A percentile compares a stretch with the other conserved stretches of the same genome.
Conservation (phyloP, 2,329 filamentous ascomycete genomes). For the Xylariaceae sp. region DNA sequence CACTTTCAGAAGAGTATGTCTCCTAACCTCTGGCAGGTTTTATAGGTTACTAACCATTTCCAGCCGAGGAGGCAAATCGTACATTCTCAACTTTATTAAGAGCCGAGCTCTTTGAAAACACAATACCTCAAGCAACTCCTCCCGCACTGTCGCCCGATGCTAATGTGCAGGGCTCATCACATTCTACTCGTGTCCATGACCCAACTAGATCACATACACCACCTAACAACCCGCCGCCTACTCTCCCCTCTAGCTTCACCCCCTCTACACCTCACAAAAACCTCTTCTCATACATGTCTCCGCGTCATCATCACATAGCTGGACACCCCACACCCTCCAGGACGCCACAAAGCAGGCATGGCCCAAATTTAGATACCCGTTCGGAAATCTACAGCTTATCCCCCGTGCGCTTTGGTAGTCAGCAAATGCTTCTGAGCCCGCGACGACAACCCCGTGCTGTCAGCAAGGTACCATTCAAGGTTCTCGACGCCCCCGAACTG, state of each 20-base stretch:
- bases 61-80: conserved; percentile 88
- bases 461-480: conserved; percentile 96
- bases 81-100: conserved; percentile 87
- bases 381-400: conserved; percentile 96
- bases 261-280: conserved; percentile 98
- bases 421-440: conserved; percentile 88
- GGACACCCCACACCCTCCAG: conserved; percentile 86
- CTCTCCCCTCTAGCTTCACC: conserved; percentile 72
- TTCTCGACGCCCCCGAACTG: conserved; percentile 91
- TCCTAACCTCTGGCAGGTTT: background rate
- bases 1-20: conserved; percentile 87
- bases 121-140: conserved; percentile 77
- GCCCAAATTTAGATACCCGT: conserved; percentile 81
- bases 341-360: conserved; percentile 84
- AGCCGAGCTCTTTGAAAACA: conserved; percentile 87
- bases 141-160: conserved; percentile 61
- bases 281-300: conserved; percentile 86
- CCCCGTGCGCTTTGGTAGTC: conserved; percentile 87
- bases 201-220: conserved; percentile 77
- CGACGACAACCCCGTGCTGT: conserved; percentile 85
- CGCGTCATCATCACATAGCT: conserved; percentile 64
- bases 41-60: conserved; percentile 22
- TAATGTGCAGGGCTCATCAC: conserved; percentile 45
- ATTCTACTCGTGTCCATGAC: conserved; percentile 57
- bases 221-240: conserved; percentile 62